Percentiles rank a stretch among this genome's conserved stretches.
phyloP scores from a whole-genome alignment of 495 filamentous ascomycete species.

The Penicillium angulare region DNA sequence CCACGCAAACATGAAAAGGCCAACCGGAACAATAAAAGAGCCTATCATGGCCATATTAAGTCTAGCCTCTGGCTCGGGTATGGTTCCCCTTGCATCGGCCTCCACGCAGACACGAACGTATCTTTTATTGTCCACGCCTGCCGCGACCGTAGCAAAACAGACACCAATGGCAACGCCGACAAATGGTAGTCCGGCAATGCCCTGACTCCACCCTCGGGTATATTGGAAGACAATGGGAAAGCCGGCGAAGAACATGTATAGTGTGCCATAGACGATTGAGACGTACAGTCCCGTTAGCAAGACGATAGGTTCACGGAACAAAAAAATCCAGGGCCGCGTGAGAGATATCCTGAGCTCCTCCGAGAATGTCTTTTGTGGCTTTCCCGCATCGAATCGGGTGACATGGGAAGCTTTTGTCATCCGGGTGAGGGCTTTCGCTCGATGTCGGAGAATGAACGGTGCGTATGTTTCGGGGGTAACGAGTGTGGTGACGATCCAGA shows the following conservation, averaged over 20 bases:
- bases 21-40: constrained; percentile 60
- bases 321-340: not conserved
- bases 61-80: constrained; percentile 69
- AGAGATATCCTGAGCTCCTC: not conserved
- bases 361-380: no score
- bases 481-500: constrained; percentile 1
- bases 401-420: no score
- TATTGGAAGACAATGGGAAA: constrained; percentile 72
- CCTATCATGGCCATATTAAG: constrained; percentile 68
- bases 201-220: constrained; percentile 65
- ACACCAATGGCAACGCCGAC: constrained; percentile 70
- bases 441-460: no score
- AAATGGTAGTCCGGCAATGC: constrained; percentile 68
- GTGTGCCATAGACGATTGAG: constrained; percentile 61
- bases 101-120: constrained; percentile 71
- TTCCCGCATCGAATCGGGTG: no score
- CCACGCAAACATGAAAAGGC: constrained; percentile 76
- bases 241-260: constrained; percentile 83
- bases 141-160: constrained; percentile 60
- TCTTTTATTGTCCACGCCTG: constrained; percentile 46
- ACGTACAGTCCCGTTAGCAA: constrained; percentile 42
- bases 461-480: no score
- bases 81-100: constrained; percentile 59
- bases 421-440: no score
- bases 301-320: not conserved